Percentiles rank a stretch among this genome's conserved stretches.
Evolutionary conservation across 164 flowering plant genomes (phyloP).

Genomic region (Piper longum): DNA sequence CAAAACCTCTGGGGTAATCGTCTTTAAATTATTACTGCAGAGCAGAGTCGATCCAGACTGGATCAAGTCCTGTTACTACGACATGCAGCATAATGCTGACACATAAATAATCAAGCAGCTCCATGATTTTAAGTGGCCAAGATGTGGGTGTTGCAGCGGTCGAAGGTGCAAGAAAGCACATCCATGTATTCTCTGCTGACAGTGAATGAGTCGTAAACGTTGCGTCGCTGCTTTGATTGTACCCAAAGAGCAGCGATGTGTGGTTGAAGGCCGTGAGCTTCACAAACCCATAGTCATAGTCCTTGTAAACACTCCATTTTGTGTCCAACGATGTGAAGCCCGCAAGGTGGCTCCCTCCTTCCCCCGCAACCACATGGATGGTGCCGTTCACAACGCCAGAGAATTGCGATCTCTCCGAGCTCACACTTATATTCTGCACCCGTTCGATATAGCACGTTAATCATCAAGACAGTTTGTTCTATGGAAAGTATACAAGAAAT

Average conservation of each 20-base stretch:
- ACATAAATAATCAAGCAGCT: no score
- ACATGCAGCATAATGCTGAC: no score
- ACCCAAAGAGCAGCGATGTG: conserved; percentile 69
- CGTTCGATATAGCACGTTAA: not conserved
- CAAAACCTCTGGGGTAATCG: no score
- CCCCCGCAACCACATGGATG: conserved; percentile 78
- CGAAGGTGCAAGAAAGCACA: conserved; percentile 60
- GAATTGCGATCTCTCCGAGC: conserved; percentile 36
- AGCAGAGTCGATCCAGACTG: no score
- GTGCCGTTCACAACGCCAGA: conserved; percentile 61
- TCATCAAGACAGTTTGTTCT: not conserved
- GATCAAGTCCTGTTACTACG: no score
- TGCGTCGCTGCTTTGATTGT: conserved; percentile 72
- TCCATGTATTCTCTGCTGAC: conserved; percentile 71
- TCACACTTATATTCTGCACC: conserved; percentile 59
- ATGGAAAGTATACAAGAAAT: not conserved
- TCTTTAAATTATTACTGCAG: no score
- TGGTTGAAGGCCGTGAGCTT: conserved; percentile 79
- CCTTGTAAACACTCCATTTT: conserved; percentile 57
- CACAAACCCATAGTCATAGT: conserved; percentile 60
- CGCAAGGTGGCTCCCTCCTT: conserved; percentile 63
- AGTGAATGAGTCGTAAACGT: conserved; percentile 77
- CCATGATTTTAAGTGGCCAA: conserved; percentile 14
- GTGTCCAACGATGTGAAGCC: conserved; percentile 26
- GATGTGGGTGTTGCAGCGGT: conserved; percentile 50